A percentile compares a stretch with the other conserved stretches of the same genome.
Evolutionary conservation across 2,329 filamentous ascomycete genomes (phyloP).

Genomic region (Blastomyces gilchristii): DNA sequence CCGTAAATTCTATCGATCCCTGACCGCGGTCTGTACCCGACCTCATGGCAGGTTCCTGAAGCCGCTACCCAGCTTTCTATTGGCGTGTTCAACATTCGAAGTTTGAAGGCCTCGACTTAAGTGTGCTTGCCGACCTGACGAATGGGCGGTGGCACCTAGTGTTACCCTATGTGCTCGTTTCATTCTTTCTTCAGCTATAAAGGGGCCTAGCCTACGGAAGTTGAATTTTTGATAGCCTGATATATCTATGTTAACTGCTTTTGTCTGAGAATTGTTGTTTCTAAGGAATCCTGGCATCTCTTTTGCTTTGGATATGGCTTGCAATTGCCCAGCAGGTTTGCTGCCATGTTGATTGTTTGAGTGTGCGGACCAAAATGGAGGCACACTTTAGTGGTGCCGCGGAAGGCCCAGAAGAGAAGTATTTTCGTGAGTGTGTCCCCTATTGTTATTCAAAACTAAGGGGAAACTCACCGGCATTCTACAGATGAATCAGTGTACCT

Average conservation of each 20-base stretch:
- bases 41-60: no score
- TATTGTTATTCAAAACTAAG: not conserved
- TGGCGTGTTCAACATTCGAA: no score
- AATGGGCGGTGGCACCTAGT: no score
- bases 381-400: constrained; percentile 13
- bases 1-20: no score
- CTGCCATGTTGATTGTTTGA: constrained; percentile 12
- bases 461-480: not conserved
- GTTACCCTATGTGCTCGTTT: no score
- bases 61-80: no score
- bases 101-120: no score
- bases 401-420: constrained; percentile 12
- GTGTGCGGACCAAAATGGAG: constrained; percentile 14
- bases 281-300: constrained; percentile 3
- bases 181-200: not conserved
- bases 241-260: not conserved
- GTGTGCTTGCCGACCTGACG: no score
- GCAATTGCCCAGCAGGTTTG: constrained; percentile 10
- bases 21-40: no score
- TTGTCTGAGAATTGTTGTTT: not conserved
- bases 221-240: not conserved
- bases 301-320: not conserved
- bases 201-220: not conserved
- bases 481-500: constrained; percentile 14
- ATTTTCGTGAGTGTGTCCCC: constrained; percentile 14